Evolutionary conservation across 495 filamentous ascomycete genomes (phyloP).

Genomic region (Jackrogersella minutella): DNA sequence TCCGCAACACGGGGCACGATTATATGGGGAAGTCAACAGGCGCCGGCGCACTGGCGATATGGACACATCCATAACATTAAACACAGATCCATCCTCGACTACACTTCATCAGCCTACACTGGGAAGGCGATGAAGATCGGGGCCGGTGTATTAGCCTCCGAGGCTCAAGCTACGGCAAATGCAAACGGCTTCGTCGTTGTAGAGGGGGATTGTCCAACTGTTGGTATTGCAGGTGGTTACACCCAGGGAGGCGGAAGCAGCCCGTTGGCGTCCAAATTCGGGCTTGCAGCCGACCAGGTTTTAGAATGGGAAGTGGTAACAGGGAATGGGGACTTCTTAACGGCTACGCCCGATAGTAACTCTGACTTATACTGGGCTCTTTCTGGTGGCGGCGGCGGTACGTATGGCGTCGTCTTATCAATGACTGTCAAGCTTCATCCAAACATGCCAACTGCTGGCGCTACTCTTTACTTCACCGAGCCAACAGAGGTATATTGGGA

Average conservation of each 20-base stretch:
- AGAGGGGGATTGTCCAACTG: constrained; percentile 59
- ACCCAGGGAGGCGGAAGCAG: constrained; percentile 68
- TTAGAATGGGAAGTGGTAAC: constrained; percentile 67
- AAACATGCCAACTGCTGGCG: not conserved
- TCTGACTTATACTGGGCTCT: constrained; percentile 70
- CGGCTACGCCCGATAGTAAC: constrained; percentile 52
- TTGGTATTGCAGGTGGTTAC: constrained; percentile 59
- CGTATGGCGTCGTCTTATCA: constrained; percentile 61
- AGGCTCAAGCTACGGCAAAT: constrained; percentile 57
- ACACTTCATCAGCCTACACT: constrained; percentile 43
- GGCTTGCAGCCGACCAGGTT: constrained; percentile 66
- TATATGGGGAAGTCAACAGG: constrained; percentile 59
- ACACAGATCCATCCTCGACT: constrained; percentile 43
- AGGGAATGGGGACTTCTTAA: constrained; percentile 54
- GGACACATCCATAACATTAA: constrained; percentile 62
- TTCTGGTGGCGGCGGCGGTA: constrained; percentile 62
- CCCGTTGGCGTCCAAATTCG: constrained; percentile 60
- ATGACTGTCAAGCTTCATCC: constrained; percentile 45
- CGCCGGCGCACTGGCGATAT: constrained; percentile 58
- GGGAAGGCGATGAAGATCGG: constrained; percentile 64
- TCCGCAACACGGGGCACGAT: constrained; percentile 60
- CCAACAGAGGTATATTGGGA: not conserved
- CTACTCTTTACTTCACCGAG: not conserved
- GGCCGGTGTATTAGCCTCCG: constrained; percentile 64
- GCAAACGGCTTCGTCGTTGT: constrained; percentile 58